Evolutionary conservation across 2,329 filamentous ascomycete species (phyloP), one percentile per base, ranked within the genome.

Genomic region (Fusarium hostae): DNA sequence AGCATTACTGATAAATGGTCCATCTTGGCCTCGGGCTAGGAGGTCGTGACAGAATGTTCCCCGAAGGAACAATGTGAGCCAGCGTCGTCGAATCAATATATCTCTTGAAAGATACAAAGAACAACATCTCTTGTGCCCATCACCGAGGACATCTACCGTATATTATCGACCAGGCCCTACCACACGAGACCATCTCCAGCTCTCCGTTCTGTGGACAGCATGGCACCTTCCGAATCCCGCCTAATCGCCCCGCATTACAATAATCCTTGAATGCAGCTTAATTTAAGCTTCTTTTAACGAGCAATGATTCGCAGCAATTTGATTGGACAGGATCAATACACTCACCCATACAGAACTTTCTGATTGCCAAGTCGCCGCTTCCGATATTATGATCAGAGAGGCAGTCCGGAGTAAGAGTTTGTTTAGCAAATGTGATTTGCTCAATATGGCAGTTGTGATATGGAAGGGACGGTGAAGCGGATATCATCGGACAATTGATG

Each of bases 221-320:
- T 61, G 28, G 28, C 65, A 76, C 74, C 74, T 76, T 76, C 74
- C 72, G 74, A 55, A 63, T 75, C 41, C 47, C 54, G 59, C 71
- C 48, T 71, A 68, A 62, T 22, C 28, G 24, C 39, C 50, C 34
- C 50, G 34, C 66, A 63, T 62, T 66, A 68, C 55, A 68, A 71
- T n/a, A 40, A 55, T 68, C 55, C 57, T 59, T 56, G 34, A 26
- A 30, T 24, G 41, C 54, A 71, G 58, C 67, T 73, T 73, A 73
- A 73, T 73, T 73, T 73, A 73, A 73, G 70, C 70, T 73, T 73
- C 63, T 73, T 71, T 57, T 55, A 20, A 51, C 28, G 43, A 32
- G 57, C 40, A 55, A 57, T 35, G 35, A 59, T 52, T 39, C 24
- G 22, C 54, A 40, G 45, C 26, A 57, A 45, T 59, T 35, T 20